Evolutionary conservation across 805 yeast species (phyloP).

Genomic region (Ogataea ramenticola): DNA sequence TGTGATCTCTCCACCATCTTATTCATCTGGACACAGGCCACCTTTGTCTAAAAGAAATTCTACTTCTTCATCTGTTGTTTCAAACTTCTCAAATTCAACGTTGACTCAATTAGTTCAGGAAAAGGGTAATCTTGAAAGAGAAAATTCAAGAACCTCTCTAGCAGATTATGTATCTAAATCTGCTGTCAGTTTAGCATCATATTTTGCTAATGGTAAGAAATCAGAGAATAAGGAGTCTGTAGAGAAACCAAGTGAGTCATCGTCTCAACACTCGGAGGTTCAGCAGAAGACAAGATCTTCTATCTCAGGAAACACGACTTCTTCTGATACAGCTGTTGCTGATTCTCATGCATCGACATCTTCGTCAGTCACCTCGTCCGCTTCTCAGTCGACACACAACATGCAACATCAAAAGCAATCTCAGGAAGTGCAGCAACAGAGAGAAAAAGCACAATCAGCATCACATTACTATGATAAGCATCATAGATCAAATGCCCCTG

Average conservation of each 20-base stretch:
- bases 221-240: too few relatives aligned
- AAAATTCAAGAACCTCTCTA: slow-evolving; percentile 16
- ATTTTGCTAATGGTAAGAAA: slow-evolving; percentile 29
- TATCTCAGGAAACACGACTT: too few relatives aligned
- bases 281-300: too few relatives aligned
- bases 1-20: slow-evolving; percentile 10
- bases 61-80: slow-evolving; percentile 5
- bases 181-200: slow-evolving; percentile 32
- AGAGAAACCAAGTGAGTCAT: slow-evolving; percentile 8
- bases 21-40: slow-evolving; percentile 11
- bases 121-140: not conserved
- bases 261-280: not conserved
- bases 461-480: slow-evolving; percentile 21
- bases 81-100: not conserved
- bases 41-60: not conserved
- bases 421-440: too few relatives aligned
- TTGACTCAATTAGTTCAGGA: not conserved
- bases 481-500: slow-evolving; percentile 53
- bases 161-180: slow-evolving; percentile 29
- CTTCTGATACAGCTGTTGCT: not conserved
- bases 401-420: not conserved
- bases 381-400: not conserved
- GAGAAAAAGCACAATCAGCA: too few relatives aligned
- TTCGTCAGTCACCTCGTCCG: too few relatives aligned
- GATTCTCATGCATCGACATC: not conserved